Conservation (phyloP, 805 yeast species). For the Suhomyces kilbournensis region DNA sequence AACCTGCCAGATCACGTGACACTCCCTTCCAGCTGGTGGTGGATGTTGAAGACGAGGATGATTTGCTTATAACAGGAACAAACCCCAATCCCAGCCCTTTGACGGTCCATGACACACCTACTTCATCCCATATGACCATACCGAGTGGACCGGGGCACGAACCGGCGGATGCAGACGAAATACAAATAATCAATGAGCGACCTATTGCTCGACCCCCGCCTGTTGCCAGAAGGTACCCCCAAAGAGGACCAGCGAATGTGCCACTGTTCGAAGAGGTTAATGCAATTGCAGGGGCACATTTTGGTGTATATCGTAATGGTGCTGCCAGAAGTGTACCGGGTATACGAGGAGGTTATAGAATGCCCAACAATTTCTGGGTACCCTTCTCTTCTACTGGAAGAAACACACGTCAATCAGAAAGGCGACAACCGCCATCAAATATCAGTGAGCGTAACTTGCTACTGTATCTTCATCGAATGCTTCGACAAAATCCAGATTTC, state of each 20-base stretch:
- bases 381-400: slow-evolving; percentile 1
- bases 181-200: slow-evolving; percentile 22
- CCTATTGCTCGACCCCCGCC: slow-evolving; percentile 10
- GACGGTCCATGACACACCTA: background rate
- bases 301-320: background rate
- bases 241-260: background rate
- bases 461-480: background rate
- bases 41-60: slow-evolving; percentile 5
- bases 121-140: background rate
- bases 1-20: background rate
- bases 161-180: slow-evolving; percentile 13
- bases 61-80: slow-evolving; percentile 7
- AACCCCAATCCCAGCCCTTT: slow-evolving; percentile 7
- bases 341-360: background rate
- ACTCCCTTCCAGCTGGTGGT: background rate
- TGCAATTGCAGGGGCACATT: background rate
- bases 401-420: background rate
- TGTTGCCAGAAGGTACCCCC: background rate
- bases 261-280: background rate
- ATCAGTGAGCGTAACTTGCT: background rate
- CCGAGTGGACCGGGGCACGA: background rate
- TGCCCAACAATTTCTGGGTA: background rate
- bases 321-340: background rate
- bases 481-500: background rate
- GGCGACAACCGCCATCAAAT: background rate